Evolutionary conservation across 805 yeast genomes (phyloP).

Genomic region (Maudiozyma saulgeensis): DNA sequence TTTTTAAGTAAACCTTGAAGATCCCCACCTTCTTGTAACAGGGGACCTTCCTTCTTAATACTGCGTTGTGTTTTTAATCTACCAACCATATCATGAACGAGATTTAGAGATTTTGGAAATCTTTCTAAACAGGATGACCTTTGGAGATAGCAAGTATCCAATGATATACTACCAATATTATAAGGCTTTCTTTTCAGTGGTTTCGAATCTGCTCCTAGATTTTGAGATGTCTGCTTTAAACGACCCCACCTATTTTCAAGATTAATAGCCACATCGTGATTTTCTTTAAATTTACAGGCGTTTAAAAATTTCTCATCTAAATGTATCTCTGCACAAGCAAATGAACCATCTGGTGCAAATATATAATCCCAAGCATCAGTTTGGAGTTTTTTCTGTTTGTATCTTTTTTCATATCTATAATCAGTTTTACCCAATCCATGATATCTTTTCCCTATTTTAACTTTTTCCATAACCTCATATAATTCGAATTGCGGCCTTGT

Average conservation of each 20-base stretch:
- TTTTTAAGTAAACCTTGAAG: slow-evolving; percentile 55
- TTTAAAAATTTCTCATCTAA: slow-evolving; percentile 13
- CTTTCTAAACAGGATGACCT: slow-evolving; percentile 49
- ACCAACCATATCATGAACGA: slow-evolving; percentile 37
- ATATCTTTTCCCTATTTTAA: slow-evolving; percentile 30
- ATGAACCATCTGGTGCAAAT: slow-evolving; percentile 82
- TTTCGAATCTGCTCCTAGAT: neutral
- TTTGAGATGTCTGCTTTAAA: slow-evolving; percentile 2
- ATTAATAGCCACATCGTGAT: slow-evolving; percentile 5
- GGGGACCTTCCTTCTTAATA: slow-evolving; percentile 48
- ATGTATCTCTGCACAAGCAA: slow-evolving; percentile 65
- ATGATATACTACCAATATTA: slow-evolving; percentile 54
- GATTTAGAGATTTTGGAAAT: slow-evolving; percentile 59
- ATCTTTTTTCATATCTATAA: slow-evolving; percentile 33
- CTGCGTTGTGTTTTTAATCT: slow-evolving; percentile 30
- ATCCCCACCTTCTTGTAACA: slow-evolving; percentile 91
- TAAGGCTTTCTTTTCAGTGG: slow-evolving; percentile 38
- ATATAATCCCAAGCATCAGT: slow-evolving; percentile 51
- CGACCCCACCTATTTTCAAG: slow-evolving; percentile 67
- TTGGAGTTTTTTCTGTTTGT: slow-evolving; percentile 39
- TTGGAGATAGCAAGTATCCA: slow-evolving; percentile 62
- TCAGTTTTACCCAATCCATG: slow-evolving; percentile 28
- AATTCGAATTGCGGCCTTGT: slow-evolving; percentile 37
- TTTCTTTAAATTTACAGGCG: slow-evolving; percentile 6
- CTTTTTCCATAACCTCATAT: slow-evolving; percentile 52